Base-by-base conservation (phyloP, 345 rosid species). In the Rubroshorea leprosula region DNA sequence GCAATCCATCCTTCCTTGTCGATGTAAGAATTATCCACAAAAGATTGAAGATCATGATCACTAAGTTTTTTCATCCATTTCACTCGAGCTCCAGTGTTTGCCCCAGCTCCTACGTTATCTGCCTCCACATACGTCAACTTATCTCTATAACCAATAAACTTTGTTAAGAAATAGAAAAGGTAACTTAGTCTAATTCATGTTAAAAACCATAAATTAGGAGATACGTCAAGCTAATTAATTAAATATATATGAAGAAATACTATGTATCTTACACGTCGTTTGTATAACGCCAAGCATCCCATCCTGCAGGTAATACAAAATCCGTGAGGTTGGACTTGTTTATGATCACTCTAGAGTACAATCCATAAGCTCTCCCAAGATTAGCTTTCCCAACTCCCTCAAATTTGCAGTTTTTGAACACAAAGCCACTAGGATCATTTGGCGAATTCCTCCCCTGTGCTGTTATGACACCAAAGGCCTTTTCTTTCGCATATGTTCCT, bases 341-440 rank as follows among this genome's bases (percentile, higher is more conserved):
- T 10, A 81, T 55, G 12, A 80, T 8, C 6, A 78, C 80, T 51
- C 72, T 66, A 1, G 86, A 66, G 58, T 49, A 77, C 0, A 1
- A 11, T 12, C 70, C 35, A 11, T 71, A 78, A 0, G 79, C 77
- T 63, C 81, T 66, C 29, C 86, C 86, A 0, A 75, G 61, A 27
- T 60, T 63, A 6, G 66, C 51, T 17, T 5, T 48, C 11, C 77
- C 79, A 13, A 43, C 5, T 4, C 74, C 79, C 4, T 3, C 1
- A 23, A 78, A 26, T 0, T 0, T 0, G 25, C 78, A 55, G 0
- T 0, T 0, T 5, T 27, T 48, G 39, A 81, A 78, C 25, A 75
- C 79, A 49, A 68, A 81, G 0, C 70, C 79, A 17, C 38, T 61
- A 0, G 60, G 14, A 29, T 68, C 76, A 0, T 27, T 5, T 0